Evolutionary conservation across 2,329 filamentous ascomycete species (phyloP).

Genomic region (Diplodia seriata): DNA sequence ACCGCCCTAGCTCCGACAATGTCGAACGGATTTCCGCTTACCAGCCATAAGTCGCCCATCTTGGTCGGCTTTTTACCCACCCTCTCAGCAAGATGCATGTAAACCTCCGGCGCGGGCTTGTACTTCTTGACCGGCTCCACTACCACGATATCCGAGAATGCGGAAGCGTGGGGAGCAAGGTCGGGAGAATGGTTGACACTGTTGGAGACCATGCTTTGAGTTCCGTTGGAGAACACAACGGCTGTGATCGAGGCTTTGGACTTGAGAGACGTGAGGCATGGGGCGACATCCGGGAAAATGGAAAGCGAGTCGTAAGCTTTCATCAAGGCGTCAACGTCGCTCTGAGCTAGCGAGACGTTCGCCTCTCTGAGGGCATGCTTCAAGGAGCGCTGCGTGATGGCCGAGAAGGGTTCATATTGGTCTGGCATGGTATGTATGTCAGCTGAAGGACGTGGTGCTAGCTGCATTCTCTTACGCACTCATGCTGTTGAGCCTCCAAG

Average conservation of each 20-base stretch:
- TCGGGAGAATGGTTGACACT: constrained; percentile 65
- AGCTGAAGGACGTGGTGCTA: neutral
- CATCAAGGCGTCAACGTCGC: constrained; percentile 62
- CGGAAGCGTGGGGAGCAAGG: constrained; percentile 54
- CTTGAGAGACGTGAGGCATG: constrained; percentile 59
- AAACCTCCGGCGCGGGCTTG: constrained; percentile 70
- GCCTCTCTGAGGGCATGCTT: constrained; percentile 69
- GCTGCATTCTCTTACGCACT: constrained; percentile 53
- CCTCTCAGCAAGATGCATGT: constrained; percentile 63
- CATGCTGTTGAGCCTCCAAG: constrained; percentile 79
- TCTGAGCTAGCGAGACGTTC: constrained; percentile 53
- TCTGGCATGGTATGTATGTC: constrained; percentile 50
- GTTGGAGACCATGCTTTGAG: constrained; percentile 65
- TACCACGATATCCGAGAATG: constrained; percentile 56
- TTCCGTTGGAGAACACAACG: constrained; percentile 76
- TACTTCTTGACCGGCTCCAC: constrained; percentile 67
- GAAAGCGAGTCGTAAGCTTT: constrained; percentile 68
- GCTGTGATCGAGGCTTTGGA: constrained; percentile 54
- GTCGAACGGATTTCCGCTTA: constrained; percentile 78
- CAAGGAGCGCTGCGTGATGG: constrained; percentile 69
- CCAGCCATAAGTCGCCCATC: constrained; percentile 67
- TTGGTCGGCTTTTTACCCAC: constrained; percentile 54
- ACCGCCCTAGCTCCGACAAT: constrained; percentile 67
- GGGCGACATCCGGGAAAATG: constrained; percentile 68
- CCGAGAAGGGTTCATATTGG: constrained; percentile 66